phyloP scores from a whole-genome alignment of 2,329 filamentous ascomycete species.

The Fusarium sterilihyphosum region DNA sequence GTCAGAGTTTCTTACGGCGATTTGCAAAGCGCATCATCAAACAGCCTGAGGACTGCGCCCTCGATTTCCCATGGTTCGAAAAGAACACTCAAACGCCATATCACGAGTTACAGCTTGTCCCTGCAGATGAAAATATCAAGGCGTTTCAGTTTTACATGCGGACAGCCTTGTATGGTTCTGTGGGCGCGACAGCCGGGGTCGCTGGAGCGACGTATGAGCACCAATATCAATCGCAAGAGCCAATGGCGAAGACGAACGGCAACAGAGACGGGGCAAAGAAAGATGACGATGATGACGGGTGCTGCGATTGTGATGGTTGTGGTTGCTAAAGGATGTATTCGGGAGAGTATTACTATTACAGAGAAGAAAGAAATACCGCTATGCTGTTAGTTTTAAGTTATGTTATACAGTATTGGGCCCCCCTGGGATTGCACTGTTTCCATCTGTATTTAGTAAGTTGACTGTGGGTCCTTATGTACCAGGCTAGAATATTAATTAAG shows the following conservation, averaged over 20 bases:
- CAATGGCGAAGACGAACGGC: neutral
- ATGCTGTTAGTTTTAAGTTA: too few species aligned
- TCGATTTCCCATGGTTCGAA: neutral
- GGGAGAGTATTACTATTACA: too few species aligned
- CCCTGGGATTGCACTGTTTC: too few species aligned
- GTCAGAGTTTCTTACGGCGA: neutral
- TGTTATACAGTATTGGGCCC: too few species aligned
- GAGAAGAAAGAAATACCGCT: too few species aligned
- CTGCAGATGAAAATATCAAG: neutral
- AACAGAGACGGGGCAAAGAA: fast-evolving
- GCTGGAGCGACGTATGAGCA: neutral
- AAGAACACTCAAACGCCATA: fast-evolving
- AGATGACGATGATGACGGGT: neutral
- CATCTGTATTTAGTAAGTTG: too few species aligned
- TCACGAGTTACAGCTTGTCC: neutral
- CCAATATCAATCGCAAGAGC: neutral
- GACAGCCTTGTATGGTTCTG: neutral
- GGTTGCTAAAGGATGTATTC: neutral
- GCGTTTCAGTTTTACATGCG: neutral
- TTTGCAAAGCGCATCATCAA: neutral
- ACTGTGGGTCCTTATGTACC: too few species aligned
- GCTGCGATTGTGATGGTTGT: neutral
- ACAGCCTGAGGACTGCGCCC: neutral
- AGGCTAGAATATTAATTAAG: too few species aligned
- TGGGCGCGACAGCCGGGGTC: fast-evolving